Percentiles rank a stretch among this genome's conserved stretches.
Conservation (phyloP, 2,329 filamentous ascomycete species). For the Fusarium luffae region DNA sequence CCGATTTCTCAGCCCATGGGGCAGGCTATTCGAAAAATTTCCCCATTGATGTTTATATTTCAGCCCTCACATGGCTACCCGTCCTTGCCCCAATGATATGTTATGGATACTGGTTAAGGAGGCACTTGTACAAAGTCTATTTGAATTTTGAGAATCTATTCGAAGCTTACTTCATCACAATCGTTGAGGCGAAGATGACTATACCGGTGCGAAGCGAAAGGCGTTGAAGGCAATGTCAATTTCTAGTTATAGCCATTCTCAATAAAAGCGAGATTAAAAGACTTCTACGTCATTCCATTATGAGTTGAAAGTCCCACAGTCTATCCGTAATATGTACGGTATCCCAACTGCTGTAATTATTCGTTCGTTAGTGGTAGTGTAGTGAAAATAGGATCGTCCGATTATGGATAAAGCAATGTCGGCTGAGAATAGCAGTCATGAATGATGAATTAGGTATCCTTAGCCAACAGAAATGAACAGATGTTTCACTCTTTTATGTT, state of each 20-base stretch:
- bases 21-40: not conserved
- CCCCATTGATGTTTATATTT: not conserved
- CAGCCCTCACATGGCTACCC: not conserved
- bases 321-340: too few relatives aligned
- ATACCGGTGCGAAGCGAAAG: slow-evolving; percentile 4
- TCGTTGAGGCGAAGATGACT: not conserved
- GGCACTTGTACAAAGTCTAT: slow-evolving; percentile 2
- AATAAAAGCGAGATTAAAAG: slow-evolving; percentile 2
- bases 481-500: not conserved
- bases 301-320: not conserved
- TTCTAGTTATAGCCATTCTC: not conserved
- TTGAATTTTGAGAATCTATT: not conserved
- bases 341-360: not conserved
- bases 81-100: not conserved
- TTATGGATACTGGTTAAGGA: not conserved
- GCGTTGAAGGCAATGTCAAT: slow-evolving; percentile 6
- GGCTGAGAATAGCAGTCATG: not conserved
- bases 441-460: not conserved
- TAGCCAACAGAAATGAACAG: not conserved
- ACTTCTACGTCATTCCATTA: not conserved
- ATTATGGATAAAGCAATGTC: not conserved
- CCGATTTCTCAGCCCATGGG: not conserved
- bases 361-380: not conserved
- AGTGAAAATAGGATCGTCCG: not conserved
- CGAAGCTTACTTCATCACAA: not conserved